Conservation (phyloP, 192 early-diverging fungal genomes). For the Coemansia sp. region DNA sequence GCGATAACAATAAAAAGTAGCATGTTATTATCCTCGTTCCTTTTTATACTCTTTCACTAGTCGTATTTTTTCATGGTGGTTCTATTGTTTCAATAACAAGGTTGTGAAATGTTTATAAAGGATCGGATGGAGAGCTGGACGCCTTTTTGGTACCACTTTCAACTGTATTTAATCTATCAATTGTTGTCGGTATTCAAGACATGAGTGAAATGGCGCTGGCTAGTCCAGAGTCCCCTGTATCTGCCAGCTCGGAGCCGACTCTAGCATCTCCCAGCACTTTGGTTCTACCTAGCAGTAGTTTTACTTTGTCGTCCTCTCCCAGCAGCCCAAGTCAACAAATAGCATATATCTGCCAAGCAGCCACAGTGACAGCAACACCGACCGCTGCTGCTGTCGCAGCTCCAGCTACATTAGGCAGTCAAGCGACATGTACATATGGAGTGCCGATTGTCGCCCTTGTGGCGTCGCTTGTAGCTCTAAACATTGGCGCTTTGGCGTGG, state of each 20-base stretch:
- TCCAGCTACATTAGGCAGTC: background rate
- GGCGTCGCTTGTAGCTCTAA: background rate
- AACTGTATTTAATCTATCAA: background rate
- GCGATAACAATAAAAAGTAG: background rate
- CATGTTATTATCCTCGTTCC: background rate
- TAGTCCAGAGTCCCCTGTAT: background rate
- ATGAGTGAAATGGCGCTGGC: constrained; percentile 3
- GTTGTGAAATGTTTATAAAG: background rate
- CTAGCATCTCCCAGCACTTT: background rate
- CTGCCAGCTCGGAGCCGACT: background rate
- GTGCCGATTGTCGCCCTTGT: background rate
- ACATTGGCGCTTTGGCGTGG: background rate
- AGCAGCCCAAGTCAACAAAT: background rate
- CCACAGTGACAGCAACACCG: background rate
- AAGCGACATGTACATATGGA: background rate
- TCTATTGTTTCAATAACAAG: background rate
- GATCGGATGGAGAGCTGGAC: background rate
- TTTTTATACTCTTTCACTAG: background rate
- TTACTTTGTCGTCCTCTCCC: background rate
- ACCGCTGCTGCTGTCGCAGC: background rate
- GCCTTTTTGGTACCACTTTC: background rate
- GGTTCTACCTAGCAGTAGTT: background rate
- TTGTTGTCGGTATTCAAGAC: background rate
- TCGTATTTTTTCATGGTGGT: background rate
- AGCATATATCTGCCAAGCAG: background rate